phyloP scores from a whole-genome alignment of 2,329 filamentous ascomycete genomes.

The Fusarium chlamydosporum region DNA sequence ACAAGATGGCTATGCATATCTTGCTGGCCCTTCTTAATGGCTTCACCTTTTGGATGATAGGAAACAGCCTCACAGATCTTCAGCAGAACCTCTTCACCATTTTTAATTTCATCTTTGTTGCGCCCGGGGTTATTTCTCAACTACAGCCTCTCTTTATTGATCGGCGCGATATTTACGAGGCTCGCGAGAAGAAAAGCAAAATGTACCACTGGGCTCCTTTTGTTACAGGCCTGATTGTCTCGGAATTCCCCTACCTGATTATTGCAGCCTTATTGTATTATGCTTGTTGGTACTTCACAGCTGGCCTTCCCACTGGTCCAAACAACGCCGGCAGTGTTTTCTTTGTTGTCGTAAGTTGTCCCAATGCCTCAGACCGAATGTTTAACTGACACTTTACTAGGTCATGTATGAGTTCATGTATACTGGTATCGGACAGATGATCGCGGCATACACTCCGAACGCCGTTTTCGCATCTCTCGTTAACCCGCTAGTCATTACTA shows the following conservation, averaged over 20 bases:
- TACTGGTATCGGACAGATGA: conserved; percentile 72
- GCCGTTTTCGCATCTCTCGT: conserved; percentile 70
- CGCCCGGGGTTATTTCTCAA: conserved; percentile 67
- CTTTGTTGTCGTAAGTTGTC: too few species aligned
- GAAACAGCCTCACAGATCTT: conserved; percentile 59
- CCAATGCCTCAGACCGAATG: too few species aligned
- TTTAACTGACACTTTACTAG: conserved; percentile 49
- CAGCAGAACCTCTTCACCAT: conserved; percentile 71
- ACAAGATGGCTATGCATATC: conserved; percentile 72
- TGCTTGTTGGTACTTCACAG: conserved; percentile 71
- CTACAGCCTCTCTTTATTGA: conserved; percentile 65
- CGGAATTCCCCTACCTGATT: conserved; percentile 62
- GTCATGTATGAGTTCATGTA: conserved; percentile 73
- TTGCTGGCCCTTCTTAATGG: conserved; percentile 70
- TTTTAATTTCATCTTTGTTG: conserved; percentile 75
- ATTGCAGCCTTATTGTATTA: conserved; percentile 62
- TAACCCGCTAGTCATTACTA: conserved; percentile 69
- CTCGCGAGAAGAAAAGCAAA: conserved; percentile 64
- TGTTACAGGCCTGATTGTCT: conserved; percentile 65
- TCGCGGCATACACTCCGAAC: conserved; percentile 73
- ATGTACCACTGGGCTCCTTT: conserved; percentile 73
- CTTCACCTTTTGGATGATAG: conserved; percentile 73
- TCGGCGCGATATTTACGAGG: conserved; percentile 64
- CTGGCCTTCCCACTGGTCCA: conserved; percentile 61
- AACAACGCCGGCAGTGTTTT: too few species aligned